phyloP scores from a whole-genome alignment of 495 filamentous ascomycete species.

The Hapsidospora chrysogenum region DNA sequence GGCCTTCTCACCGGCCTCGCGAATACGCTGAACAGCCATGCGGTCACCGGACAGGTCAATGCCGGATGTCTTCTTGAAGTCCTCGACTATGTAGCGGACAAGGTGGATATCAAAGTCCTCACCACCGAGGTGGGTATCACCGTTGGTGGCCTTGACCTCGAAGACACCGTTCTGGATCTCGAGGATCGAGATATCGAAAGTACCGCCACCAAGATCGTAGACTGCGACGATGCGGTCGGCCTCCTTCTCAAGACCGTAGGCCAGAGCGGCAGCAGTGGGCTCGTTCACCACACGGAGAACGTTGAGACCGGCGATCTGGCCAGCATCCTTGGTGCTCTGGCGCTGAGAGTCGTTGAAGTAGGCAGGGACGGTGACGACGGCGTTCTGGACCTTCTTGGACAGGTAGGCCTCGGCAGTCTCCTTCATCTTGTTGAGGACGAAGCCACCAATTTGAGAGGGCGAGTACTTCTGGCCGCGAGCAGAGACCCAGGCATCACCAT shows the following conservation, averaged over 20 bases:
- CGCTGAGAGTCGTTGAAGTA: conserved; percentile 98
- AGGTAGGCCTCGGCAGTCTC: conserved; percentile 90
- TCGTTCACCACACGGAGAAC: conserved; percentile 96
- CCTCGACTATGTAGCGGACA: conserved; percentile 83
- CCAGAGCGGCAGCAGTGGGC: conserved; percentile 85
- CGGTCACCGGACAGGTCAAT: conserved; percentile 86
- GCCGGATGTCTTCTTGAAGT: conserved; percentile 91
- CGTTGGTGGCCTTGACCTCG: conserved; percentile 97
- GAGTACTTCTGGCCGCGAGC: conserved; percentile 96
- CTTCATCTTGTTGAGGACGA: conserved; percentile 96
- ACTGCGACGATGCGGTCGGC: conserved; percentile 81
- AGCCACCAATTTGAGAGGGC: conserved; percentile 94
- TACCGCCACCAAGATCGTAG: conserved; percentile 97
- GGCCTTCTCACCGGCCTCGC: conserved; percentile 98
- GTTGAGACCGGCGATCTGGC: conserved; percentile 89
- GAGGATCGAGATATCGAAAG: conserved; percentile 94
- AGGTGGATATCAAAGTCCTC: conserved; percentile 97
- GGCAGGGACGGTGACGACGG: conserved; percentile 88
- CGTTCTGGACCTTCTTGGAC: conserved; percentile 79
- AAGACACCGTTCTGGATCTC: conserved; percentile 98
- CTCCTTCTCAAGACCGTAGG: conserved; percentile 92
- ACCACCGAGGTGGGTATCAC: conserved; percentile 93
- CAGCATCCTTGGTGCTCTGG: conserved; percentile 95
- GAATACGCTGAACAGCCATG: conserved; percentile 98
- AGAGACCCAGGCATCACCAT: conserved; percentile 96